phyloP scores from a whole-genome alignment of 2,329 filamentous ascomycete species.

The Trichoderma simmonsii region DNA sequence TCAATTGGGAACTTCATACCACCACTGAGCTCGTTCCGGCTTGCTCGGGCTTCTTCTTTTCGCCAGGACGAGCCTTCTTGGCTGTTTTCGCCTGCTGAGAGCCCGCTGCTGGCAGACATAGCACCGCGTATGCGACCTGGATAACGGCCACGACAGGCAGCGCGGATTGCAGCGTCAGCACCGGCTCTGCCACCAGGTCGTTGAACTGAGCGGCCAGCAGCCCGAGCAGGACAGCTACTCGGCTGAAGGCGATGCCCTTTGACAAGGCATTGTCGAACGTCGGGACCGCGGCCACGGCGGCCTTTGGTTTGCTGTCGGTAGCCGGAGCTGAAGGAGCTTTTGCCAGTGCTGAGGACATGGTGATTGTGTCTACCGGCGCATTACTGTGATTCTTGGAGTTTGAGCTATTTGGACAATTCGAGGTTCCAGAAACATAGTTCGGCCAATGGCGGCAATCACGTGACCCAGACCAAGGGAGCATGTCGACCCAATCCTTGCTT shows the following conservation, averaged over 20 bases:
- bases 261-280: conserved; percentile 38
- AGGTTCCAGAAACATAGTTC: background rate
- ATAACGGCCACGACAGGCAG: conserved; percentile 61
- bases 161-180: conserved; percentile 57
- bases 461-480: background rate
- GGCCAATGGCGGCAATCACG: background rate
- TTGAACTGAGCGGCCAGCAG: conserved; percentile 63
- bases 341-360: conserved; percentile 38
- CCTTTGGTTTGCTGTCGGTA: conserved; percentile 29
- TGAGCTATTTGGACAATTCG: background rate
- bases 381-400: conserved; percentile 17
- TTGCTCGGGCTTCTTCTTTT: conserved; percentile 51
- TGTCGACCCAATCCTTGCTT: background rate
- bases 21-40: conserved; percentile 44
- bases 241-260: conserved; percentile 58
- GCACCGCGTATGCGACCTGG: conserved; percentile 61
- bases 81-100: conserved; percentile 38
- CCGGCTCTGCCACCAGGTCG: conserved; percentile 66
- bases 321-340: conserved; percentile 31
- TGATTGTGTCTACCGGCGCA: conserved; percentile 36
- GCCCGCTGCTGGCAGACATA: conserved; percentile 62
- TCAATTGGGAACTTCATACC: conserved; percentile 36
- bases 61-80: conserved; percentile 52
- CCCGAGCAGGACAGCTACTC: conserved; percentile 64
- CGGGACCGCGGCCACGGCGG: conserved; percentile 37